A percentile compares a stretch with the other conserved stretches of the same genome.
These are phyloP conservation scores for Microstroma glucosiphilum DNA, from an alignment of 1,284 basidiomycete species.

Conservation along the genomic window DNA sequence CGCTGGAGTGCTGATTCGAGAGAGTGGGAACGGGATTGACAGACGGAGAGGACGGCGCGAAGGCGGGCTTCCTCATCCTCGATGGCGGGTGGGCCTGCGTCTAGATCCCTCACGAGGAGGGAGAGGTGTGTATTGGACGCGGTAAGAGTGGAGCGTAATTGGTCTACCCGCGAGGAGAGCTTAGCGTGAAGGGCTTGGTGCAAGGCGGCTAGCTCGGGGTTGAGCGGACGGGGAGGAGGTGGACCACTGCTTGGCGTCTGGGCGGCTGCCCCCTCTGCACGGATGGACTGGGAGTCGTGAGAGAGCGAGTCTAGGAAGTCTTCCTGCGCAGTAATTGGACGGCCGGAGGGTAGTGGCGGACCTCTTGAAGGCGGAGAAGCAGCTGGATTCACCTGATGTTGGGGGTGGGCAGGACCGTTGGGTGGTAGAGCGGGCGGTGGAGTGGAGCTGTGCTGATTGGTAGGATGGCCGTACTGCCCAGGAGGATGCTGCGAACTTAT, in stretches of 20 bases:
- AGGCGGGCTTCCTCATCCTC: slow-evolving; percentile 92
- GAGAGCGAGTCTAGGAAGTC: slow-evolving; percentile 24
- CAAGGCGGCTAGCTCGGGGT: slow-evolving; percentile 70
- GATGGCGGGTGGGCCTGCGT: slow-evolving; percentile 82
- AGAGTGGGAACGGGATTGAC: slow-evolving; percentile 67
- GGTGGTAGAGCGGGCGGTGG: not conserved
- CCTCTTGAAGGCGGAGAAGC: not conserved
- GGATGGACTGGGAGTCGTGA: slow-evolving; percentile 17
- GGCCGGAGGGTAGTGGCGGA: not conserved
- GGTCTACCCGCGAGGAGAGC: slow-evolving; percentile 64
- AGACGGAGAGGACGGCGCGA: slow-evolving; percentile 88
- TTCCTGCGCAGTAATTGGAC: not conserved
- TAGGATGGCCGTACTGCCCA: not conserved
- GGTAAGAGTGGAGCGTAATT: slow-evolving; percentile 62
- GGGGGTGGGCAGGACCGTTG: not conserved
- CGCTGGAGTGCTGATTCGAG: slow-evolving; percentile 61
- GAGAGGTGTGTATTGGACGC: slow-evolving; percentile 66
- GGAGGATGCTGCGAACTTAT: not conserved
- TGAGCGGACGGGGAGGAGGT: slow-evolving; percentile 74
- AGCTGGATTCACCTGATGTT: not conserved
- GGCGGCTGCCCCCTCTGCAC: not conserved
- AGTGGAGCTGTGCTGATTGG: not conserved
- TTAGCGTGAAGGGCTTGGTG: slow-evolving; percentile 74
- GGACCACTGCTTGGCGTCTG: slow-evolving; percentile 42
- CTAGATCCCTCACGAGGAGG: slow-evolving; percentile 73